Evolutionary conservation across 768 basidiomycete species (phyloP), one percentile per base, ranked within the genome.

Genomic region (Suillus paluster): DNA sequence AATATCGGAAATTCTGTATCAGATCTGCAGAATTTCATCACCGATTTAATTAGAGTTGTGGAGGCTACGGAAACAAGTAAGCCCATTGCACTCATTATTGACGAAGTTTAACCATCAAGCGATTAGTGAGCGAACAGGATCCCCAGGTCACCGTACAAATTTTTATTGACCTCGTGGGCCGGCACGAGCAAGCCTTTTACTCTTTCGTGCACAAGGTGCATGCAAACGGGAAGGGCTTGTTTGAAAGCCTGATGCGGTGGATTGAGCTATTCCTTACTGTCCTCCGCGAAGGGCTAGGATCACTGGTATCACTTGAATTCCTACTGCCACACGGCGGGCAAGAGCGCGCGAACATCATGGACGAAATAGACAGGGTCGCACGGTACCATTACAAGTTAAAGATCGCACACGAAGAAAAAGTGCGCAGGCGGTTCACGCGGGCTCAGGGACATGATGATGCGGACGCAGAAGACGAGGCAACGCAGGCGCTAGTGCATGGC

Each of bases 171-270:
- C 87, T 99, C 25, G 90, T 99, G 36, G 86, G 91, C 69, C 86
- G 97, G 15, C 97, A 99, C 74, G 95, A 99, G 68, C 94, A 96
- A 70, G 78, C 94, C 0, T 99, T 99, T 79, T 99, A 99, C 80
- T 82, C 83, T 61, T 99, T 99, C 72, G 96, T 99, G 30, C 95
- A 99, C 84, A 97, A 97, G 68, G 97, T 99, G 2, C 97, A 99
- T 71, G 90, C 94, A 49, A 98, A 98, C 73, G 97, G 97, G 39
- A 91, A 95, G 70, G 91, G 89, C 23, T 83, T 99, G 14, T 99
- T 99, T 74, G 91, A 95, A 70, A 86, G 84, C 69, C 86, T 99
- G 61, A 98, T 98, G 95, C 85, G 82, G 42, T 99, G 97, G 97
- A 91, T 97, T 74, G 96, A 99, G 75, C 85, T 93, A 39, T 99